Percentiles rank a stretch among this genome's conserved stretches.
phyloP scores from a whole-genome alignment of 768 basidiomycete genomes.

The Tulasnella sp. region DNA sequence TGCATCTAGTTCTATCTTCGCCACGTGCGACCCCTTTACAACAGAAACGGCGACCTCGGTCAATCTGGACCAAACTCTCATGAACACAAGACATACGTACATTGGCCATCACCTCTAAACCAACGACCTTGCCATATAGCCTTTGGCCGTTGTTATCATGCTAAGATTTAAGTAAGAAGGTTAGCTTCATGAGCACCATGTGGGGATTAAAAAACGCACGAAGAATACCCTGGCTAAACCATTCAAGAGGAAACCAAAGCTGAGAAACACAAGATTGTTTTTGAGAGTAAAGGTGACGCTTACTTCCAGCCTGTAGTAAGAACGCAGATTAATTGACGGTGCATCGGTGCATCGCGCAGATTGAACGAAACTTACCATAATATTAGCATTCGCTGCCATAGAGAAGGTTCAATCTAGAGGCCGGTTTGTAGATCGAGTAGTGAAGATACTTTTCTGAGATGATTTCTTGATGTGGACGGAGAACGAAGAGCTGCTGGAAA shows the following conservation, averaged over 20 bases:
- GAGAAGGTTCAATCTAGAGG: neutral
- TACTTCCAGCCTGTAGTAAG: no score
- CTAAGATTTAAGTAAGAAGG: neutral
- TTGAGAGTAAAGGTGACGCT: no score
- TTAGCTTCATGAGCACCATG: neutral
- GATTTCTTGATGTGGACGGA: no score
- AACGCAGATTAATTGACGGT: neutral
- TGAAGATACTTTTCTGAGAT: no score
- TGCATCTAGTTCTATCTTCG: neutral
- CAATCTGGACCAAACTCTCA: neutral
- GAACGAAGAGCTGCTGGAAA: no score
- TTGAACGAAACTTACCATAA: neutral
- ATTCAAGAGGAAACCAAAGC: neutral
- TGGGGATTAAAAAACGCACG: neutral
- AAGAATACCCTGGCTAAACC: conserved; percentile 14
- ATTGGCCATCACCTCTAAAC: neutral
- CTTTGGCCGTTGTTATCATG: conserved; percentile 12
- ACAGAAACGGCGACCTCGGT: neutral
- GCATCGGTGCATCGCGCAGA: conserved; percentile 8
- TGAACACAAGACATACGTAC: neutral
- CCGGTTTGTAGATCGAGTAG: no score
- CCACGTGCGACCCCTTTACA: neutral
- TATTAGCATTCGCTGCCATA: conserved; percentile 10
- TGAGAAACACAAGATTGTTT: no score
- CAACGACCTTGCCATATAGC: conserved; percentile 1